Evolutionary conservation across 2,329 filamentous ascomycete genomes (phyloP), one percentile per base, ranked within the genome.

Genomic region (Cytospora schulzeri): DNA sequence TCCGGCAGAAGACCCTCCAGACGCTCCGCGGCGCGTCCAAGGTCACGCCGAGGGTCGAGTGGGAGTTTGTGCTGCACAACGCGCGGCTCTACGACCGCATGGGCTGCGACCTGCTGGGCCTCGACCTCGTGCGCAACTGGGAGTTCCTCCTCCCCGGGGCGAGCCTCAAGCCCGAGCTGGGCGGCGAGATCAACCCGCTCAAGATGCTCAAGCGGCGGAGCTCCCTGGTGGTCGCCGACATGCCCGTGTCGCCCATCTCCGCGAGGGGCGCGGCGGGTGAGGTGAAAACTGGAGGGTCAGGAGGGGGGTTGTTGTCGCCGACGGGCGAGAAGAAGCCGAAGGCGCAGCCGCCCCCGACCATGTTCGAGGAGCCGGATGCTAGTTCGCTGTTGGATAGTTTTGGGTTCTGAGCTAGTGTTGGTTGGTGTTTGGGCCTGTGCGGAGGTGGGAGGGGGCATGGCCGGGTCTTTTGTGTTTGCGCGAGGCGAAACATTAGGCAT

Each of bases 321-420:
- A 35, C 54, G 19, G 63, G 31, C 2, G 59, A 57, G 50, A 70
- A 76, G 70, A 73, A 77, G 29, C 15, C 50, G 9, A 59, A 62
- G 51, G 33, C 74, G 66, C 84, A 89, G 71, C 82, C 85, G 17
- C 83, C 88, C 19, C 88, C 92, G 1, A 92, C 90, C 24, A 88
- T 89, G 68, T 98, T 98, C 74, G 85, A 96, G 71, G 95, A 99
- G 76, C 95, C 95, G n/a, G 93, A 96, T 78, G 85, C 91, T 31
- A 92, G 87, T 74, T 94, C 92, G 65, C 78, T 99, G 73, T 81
- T 98, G 71, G 94, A 98, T 80, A 93, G 86, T 75, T 98, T 98
- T 83, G 94, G 94, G 1, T 95, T 98, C 74, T 98, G 57, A 56
- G 26, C 33, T 48, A 19, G 45, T n/a, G 15, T 17, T 45, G 11